Base-by-base conservation (phyloP, 2,329 filamentous ascomycete species). In the Colletotrichum chlorophyti region DNA sequence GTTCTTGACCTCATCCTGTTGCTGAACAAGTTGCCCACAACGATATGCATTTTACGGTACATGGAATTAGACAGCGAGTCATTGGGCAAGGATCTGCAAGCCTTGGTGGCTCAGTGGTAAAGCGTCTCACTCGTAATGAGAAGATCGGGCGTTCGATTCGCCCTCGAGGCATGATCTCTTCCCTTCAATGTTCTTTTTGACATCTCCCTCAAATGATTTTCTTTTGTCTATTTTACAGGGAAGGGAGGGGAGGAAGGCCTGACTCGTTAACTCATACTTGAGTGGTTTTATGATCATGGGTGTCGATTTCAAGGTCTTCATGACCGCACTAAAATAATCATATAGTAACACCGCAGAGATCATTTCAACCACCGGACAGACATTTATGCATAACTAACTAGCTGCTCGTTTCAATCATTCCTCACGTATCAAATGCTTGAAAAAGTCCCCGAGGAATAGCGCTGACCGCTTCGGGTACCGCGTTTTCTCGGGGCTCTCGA, bases 381-480 rank as follows among this genome's bases (percentile, higher is more conserved):
- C n/a, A n/a, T n/a, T n/a, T n/a, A n/a, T n/a, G n/a, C n/a, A n/a
- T n/a, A n/a, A n/a, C n/a, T n/a, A n/a, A n/a, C n/a, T n/a, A n/a
- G n/a, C n/a, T n/a, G n/a, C n/a, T n/a, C n/a, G n/a, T 11, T n/a
- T 6, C 1, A 8, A 10, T 29, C 45, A 55, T 3, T 53, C 48
- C 17, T 34, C 41, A 14, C 43, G 48, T 19, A 72, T 68, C 29
- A 71, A 43, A 52, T 72, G 69, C 5, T 65, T 63, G 27, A 71
- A 70, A 27, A 68, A 66, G 8, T 68, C 64, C n/a, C 64, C 65
- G 35, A 71, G 6, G 21, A 71, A 69, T 10, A 66, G 65, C 5
- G 69, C 69, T 4, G 69, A 71, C 23, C 66, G 57, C 61, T 74
- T 74, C 1, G 73, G 67, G 60, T 71, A 72, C 43, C 74, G 64